Percentiles rank a stretch among this genome's conserved stretches.
Evolutionary conservation across 495 filamentous ascomycete genomes (phyloP).

Genomic region (Neurospora sp.): DNA sequence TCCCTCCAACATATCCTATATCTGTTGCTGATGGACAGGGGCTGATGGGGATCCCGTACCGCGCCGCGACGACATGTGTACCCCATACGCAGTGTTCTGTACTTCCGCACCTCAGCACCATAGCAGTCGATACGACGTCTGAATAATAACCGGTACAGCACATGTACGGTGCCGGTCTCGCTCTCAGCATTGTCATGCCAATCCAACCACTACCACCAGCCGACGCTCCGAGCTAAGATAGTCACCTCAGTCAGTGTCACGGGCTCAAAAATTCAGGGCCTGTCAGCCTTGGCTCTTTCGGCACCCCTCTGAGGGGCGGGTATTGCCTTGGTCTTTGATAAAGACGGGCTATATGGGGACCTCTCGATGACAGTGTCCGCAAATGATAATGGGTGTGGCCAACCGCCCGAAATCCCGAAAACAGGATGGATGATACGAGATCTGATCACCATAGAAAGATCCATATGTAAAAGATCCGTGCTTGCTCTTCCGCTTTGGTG

Average conservation of each 20-base stretch:
- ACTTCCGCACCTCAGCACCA: neutral
- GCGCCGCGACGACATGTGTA: neutral
- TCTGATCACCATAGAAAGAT: neutral
- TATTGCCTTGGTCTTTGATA: neutral
- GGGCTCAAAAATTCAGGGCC: neutral
- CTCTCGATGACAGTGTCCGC: neutral
- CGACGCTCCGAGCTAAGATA: neutral
- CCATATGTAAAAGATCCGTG: neutral
- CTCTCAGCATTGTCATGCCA: neutral
- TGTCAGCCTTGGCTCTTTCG: neutral
- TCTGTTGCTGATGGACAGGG: too few species aligned
- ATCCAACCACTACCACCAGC: neutral
- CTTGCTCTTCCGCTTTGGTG: neutral
- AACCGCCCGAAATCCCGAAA: neutral
- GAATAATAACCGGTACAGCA: neutral
- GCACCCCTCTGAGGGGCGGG: neutral
- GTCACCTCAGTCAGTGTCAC: neutral
- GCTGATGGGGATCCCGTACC: too few species aligned
- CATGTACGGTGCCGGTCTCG: neutral
- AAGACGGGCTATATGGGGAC: neutral
- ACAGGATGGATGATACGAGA: neutral
- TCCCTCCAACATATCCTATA: neutral
- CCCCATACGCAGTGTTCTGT: neutral
- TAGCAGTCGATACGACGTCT: neutral
- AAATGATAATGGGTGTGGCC: neutral